Base-by-base conservation (phyloP, 352 stramenopile species). In the Globisporangium nodosum region DNA sequence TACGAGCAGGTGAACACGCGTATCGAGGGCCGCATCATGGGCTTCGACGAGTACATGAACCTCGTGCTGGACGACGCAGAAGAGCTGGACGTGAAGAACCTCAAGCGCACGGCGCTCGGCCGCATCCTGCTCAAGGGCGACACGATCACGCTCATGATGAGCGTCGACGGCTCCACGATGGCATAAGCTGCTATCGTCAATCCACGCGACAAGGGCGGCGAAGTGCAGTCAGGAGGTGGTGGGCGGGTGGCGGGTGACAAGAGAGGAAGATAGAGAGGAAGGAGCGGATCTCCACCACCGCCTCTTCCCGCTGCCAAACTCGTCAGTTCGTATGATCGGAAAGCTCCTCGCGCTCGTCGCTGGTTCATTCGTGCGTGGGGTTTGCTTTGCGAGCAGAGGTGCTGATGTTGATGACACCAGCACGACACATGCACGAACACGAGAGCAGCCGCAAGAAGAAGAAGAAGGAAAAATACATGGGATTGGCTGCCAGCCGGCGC, bases 31-130 rank as follows among this genome's bases (percentile, higher is more conserved):
- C 93, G 97, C 54, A 99, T 99, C 74, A 98, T 95, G 81, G 94
- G 95, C 49, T 98, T 98, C 70, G 95, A 98, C 72, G 95, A 98
- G 76, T 99, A 99, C 84, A 99, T 99, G 97, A 99, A 99, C 81
- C 82, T 99, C 47, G 96, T 99, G 40, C 82, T 99, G 64, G 97
- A 99, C 70, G 93, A 99, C 70, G 97, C 97, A 12, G 93, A 98
- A 62, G 97, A 99, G 74, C 73, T 99, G 18, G 87, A 98, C 63
- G 85, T 97, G 51, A 98, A 98, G 75, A 97, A 92, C 52, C 87
- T 97, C 52, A 97, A 97, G 70, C 87, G 87, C 64, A 96, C 82
- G 52, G 79, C 96, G 54, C 79, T 99, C 37, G 96, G 97, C 15
- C 88, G 97, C 58, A 99, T 99, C 76, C 82, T 99, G 69, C 89